phyloP scores from a whole-genome alignment of 768 basidiomycete species.

The Lyophyllum shimeji region DNA sequence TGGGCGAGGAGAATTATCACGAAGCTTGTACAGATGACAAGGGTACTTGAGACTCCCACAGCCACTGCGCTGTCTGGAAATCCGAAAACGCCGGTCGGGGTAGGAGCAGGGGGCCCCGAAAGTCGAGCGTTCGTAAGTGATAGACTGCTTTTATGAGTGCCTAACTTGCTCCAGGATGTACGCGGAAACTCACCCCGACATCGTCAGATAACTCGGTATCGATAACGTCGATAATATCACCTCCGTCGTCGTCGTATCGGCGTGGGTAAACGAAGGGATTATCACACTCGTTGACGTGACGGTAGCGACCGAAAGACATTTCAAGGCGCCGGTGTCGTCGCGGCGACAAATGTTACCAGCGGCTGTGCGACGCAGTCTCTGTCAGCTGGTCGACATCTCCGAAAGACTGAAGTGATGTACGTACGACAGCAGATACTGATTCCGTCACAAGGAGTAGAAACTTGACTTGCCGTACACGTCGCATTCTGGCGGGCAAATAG shows the following conservation, averaged over 20 bases:
- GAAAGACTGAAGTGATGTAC: neutral
- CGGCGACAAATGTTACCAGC: neutral
- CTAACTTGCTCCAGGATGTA: too few species aligned
- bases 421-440: neutral
- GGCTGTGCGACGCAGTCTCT: neutral
- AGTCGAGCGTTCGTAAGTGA: neutral
- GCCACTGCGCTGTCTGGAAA: neutral
- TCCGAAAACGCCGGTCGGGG: neutral
- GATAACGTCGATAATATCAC: neutral
- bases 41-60: neutral
- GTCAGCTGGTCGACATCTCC: neutral
- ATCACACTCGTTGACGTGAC: constrained; percentile 1
- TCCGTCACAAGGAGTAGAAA: neutral
- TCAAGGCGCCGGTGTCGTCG: neutral
- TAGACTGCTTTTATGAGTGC: too few species aligned
- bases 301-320: neutral
- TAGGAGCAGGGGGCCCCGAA: neutral
- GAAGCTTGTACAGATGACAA: neutral
- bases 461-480: neutral
- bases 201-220: neutral
- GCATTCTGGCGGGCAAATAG: neutral
- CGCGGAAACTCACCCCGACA: neutral
- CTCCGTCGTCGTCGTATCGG: neutral
- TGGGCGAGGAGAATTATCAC: neutral
- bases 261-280: neutral